phyloP scores from a whole-genome alignment of 2,329 filamentous ascomycete species.

The Cadophora luteo-olivacea region DNA sequence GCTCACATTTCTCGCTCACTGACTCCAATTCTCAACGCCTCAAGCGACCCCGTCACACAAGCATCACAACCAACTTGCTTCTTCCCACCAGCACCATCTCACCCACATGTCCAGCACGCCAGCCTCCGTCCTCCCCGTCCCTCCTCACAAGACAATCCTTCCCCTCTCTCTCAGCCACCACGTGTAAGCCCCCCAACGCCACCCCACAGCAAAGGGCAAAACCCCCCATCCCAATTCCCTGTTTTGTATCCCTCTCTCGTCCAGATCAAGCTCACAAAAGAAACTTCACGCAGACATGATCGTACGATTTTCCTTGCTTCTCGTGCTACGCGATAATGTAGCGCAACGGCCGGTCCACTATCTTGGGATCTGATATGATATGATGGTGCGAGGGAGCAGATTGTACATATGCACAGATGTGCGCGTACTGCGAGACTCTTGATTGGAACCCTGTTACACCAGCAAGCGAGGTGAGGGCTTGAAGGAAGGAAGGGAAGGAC shows the following conservation, averaged over 20 bases:
- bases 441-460: not conserved
- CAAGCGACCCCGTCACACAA: not conserved
- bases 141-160: not conserved
- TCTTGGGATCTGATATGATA: conserved; percentile 14
- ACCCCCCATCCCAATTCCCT: not conserved
- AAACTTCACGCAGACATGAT: not conserved
- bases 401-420: not conserved
- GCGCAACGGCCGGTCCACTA: conserved; percentile 2
- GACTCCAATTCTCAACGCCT: not conserved
- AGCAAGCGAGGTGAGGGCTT: not conserved
- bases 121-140: not conserved
- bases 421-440: not conserved
- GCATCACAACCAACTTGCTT: not conserved
- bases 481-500: not conserved
- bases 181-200: not conserved
- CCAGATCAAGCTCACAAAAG: not conserved
- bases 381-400: not conserved
- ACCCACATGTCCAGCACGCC: not conserved
- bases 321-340: not conserved
- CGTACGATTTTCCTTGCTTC: not conserved
- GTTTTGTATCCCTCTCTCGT: not conserved
- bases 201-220: conserved; percentile 1
- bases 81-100: not conserved
- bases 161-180: not conserved
- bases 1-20: not conserved